Base-by-base conservation (phyloP, 495 filamentous ascomycete genomes). In the Daldinia grandis region DNA sequence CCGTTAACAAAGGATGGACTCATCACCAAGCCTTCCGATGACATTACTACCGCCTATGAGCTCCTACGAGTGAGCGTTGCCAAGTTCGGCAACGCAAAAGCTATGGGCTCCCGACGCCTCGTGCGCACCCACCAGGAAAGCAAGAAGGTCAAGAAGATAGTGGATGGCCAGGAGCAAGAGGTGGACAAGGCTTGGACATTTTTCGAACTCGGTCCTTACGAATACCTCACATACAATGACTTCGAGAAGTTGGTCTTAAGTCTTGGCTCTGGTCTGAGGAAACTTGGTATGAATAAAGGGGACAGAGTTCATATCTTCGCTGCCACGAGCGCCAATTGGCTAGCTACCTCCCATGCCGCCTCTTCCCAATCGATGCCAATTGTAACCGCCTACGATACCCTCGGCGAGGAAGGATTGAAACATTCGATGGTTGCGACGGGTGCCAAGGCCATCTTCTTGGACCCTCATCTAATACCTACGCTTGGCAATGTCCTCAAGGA, bases 101-200 rank as follows among this genome's bases (percentile, higher is more conserved):
- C 91, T 64, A 82, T 98, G 70, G 95, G 91, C 66, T 89, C 85
- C 57, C 90, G 95, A 63, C 88, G 88, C 76, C 83, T 98, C 60
- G 82, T 99, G 79, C 89, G 92, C 76, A 92, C 89, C 6, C 95
- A 99, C 78, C 84, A 90, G 60, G 95, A 99, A 83, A 92, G 89
- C 70, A 98, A 97, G 86, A 97, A 95, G 87, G 82, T 99, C 75
- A 98, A 97, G 90, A 99, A 97, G 86, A 85, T 94, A 64, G 86
- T 98, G 17, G 93, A 99, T 79, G 95, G 95, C 44, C 87, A 91
- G 72, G 92, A 97, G 81, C 79, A 86, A 73, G 90, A 97, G 83
- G 90, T 97, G 24, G 92, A 97, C 77, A 99, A 99, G 89, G 86
- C 92, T 67, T 99, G 95, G 95, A 91, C 89, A 55, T 99, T 92